Conservation (phyloP, 108 stramenopile genomes). For the Fragilariopsis cylindrus region DNA sequence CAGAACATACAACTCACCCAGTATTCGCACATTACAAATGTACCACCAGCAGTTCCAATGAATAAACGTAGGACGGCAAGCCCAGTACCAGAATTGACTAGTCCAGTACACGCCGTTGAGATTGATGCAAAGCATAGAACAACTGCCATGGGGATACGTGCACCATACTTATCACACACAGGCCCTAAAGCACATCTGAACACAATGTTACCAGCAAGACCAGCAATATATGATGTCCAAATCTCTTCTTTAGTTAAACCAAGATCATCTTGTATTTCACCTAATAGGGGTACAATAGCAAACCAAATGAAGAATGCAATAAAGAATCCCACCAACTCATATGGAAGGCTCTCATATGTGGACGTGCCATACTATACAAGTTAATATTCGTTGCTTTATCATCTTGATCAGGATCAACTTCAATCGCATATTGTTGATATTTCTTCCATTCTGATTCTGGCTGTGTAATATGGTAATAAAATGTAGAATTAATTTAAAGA, state of each 20-base stretch:
- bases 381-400: constrained; percentile 77
- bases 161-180: constrained; percentile 69
- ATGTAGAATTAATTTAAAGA: too few relatives aligned
- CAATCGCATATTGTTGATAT: too few relatives aligned
- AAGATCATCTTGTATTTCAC: constrained; percentile 62
- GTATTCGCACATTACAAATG: constrained; percentile 80
- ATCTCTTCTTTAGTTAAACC: constrained; percentile 62
- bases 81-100: constrained; percentile 58
- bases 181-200: constrained; percentile 72
- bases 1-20: constrained; percentile 83
- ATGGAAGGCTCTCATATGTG: constrained; percentile 88
- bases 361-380: constrained; percentile 50
- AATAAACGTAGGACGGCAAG: constrained; percentile 59
- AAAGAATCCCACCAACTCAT: too few relatives aligned
- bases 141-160: too few relatives aligned
- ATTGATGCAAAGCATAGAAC: too few relatives aligned
- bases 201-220: constrained; percentile 69
- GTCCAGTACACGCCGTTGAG: constrained; percentile 54
- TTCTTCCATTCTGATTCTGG: too few relatives aligned
- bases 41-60: constrained; percentile 52
- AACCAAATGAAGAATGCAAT: constrained; percentile 66
- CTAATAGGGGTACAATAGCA: constrained; percentile 76
- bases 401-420: constrained; percentile 19
- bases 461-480: too few relatives aligned
- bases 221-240: constrained; percentile 72